Conservation (phyloP, 495 filamentous ascomycete species). For the Talaromyces adpressus region DNA sequence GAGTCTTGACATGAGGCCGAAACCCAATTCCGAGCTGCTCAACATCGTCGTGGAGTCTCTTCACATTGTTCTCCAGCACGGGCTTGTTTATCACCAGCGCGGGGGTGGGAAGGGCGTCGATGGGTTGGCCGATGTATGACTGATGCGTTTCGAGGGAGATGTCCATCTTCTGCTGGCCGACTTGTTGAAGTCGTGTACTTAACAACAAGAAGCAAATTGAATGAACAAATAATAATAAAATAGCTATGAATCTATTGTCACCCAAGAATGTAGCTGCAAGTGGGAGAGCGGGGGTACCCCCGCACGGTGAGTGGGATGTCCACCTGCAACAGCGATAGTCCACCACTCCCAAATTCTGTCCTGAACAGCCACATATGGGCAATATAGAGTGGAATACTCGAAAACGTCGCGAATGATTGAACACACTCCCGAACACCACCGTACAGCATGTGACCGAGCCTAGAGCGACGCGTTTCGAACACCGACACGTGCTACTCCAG, state of each 20-base stretch:
- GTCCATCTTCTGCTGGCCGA: slow-evolving; percentile 15
- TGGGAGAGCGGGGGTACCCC: not conserved
- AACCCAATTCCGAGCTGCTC: slow-evolving; percentile 23
- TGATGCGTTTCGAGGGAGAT: slow-evolving; percentile 19
- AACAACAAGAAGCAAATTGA: not conserved
- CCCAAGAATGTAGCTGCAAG: not conserved
- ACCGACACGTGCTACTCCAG: too few species aligned
- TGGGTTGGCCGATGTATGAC: slow-evolving; percentile 22
- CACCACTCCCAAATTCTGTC: too few species aligned
- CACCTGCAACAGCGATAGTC: too few species aligned
- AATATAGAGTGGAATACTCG: too few species aligned
- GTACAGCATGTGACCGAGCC: too few species aligned
- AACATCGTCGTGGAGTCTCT: slow-evolving; percentile 24
- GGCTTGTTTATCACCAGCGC: slow-evolving; percentile 25
- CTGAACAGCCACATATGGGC: too few species aligned
- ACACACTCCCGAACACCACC: too few species aligned
- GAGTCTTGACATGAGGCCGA: slow-evolving; percentile 30
- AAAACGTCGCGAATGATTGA: too few species aligned
- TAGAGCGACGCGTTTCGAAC: too few species aligned
- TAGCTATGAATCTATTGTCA: not conserved
- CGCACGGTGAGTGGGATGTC: not conserved
- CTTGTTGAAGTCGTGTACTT: not conserved
- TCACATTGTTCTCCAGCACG: slow-evolving; percentile 23
- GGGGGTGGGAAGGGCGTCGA: slow-evolving; percentile 23
- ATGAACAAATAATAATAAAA: not conserved